Percentiles rank a stretch among this genome's conserved stretches.
Evolutionary conservation across 2,329 filamentous ascomycete species (phyloP).

Genomic region (Zalaria sp.): DNA sequence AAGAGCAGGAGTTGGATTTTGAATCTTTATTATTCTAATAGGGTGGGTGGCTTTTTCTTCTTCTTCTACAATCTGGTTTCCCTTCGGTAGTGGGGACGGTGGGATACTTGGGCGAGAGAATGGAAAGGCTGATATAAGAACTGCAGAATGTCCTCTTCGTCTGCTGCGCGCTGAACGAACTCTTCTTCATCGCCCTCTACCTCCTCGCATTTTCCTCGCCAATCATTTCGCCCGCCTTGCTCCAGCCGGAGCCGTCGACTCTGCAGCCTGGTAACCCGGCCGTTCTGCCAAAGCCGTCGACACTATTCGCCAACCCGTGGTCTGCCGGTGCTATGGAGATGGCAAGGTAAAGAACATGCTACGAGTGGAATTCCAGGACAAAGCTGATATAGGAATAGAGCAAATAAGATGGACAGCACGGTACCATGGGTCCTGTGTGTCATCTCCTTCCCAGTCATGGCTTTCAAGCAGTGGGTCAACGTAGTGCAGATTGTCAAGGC

Average conservation of each 20-base stretch:
- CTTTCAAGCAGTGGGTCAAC: slow-evolving; percentile 85
- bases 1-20: slow-evolving; percentile 76
- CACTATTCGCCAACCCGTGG: slow-evolving; percentile 78
- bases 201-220: slow-evolving; percentile 94
- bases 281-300: slow-evolving; percentile 46
- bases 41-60: slow-evolving; percentile 42
- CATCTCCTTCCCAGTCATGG: slow-evolving; percentile 76
- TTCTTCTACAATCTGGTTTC: too few species aligned
- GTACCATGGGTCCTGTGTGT: slow-evolving; percentile 68
- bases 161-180: slow-evolving; percentile 80
- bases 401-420: slow-evolving; percentile 60
- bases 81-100: background rate
- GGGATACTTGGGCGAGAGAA: background rate
- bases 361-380: too few species aligned
- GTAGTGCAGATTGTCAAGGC: slow-evolving; percentile 89
- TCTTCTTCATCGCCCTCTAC: slow-evolving; percentile 97
- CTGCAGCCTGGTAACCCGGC: slow-evolving; percentile 53
- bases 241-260: slow-evolving; percentile 39
- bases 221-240: slow-evolving; percentile 71
- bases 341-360: slow-evolving; percentile 39
- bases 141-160: slow-evolving; percentile 73
- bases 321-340: slow-evolving; percentile 85
- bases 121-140: slow-evolving; percentile 4
- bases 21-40: slow-evolving; percentile 95
- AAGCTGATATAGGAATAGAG: slow-evolving; percentile 24